Conservation (phyloP, 2,329 filamentous ascomycete genomes). For the Helminthosporium solani region DNA sequence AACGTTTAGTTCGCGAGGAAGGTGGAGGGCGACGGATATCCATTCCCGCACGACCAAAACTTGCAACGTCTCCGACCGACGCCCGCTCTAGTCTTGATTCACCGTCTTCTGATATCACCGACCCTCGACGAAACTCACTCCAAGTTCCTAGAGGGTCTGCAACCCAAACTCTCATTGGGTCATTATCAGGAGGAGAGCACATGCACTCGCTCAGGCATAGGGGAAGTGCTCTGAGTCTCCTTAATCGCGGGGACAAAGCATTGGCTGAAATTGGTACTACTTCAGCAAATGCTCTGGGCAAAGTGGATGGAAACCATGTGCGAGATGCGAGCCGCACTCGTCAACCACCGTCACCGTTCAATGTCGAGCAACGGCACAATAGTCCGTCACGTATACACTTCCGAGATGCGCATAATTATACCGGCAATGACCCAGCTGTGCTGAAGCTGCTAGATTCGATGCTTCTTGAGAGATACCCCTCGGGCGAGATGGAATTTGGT, state of each 20-base stretch:
- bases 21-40: constrained; percentile 18
- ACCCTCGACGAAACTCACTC: constrained; percentile 37
- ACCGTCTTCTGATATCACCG: constrained; percentile 32
- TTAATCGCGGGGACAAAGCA: constrained; percentile 63
- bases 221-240: constrained; percentile 60
- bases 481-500: constrained; percentile 67
- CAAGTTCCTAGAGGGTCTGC: constrained; percentile 30
- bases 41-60: constrained; percentile 25
- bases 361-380: constrained; percentile 31
- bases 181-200: constrained; percentile 33
- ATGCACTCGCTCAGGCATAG: constrained; percentile 48
- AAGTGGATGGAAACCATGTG: constrained; percentile 55
- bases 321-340: constrained; percentile 34
- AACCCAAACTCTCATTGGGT: constrained; percentile 33
- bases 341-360: constrained; percentile 31
- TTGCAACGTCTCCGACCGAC: constrained; percentile 17
- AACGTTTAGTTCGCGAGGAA: constrained; percentile 34
- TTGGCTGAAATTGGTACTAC: constrained; percentile 65
- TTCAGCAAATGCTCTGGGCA: constrained; percentile 64
- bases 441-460: constrained; percentile 75
- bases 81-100: constrained; percentile 20
- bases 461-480: constrained; percentile 67
- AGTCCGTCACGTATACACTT: constrained; percentile 49
- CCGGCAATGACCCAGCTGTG: constrained; percentile 69
- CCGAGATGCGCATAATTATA: constrained; percentile 75